Base-by-base conservation (phyloP, 306 rosid genomes). In the Castanea mollissima region DNA sequence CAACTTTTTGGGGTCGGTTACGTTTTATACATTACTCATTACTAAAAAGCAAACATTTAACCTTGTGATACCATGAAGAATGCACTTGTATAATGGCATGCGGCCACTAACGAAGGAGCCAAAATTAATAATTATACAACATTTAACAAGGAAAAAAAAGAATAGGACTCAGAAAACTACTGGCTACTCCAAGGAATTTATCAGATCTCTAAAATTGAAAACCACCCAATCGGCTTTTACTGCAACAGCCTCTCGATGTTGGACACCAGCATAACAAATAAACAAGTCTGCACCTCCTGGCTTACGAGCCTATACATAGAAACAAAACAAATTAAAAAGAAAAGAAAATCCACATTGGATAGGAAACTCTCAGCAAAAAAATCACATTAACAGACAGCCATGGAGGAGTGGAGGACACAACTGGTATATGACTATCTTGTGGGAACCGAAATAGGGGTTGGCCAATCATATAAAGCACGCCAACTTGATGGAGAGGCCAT, bases 221-320 rank as follows among this genome's bases (percentile, higher is more conserved):
- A 93, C 96, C 54, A 93, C 86, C 99, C 99, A 95, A 83, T 93
- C 96, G 51, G 99, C 97, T 79, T 93, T 90, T 21, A 82, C 87
- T 5, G 98, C 98, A 51, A 95, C 98, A 65, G 92, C 87, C 60
- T 88, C 90, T 69, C 99, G 94, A 64, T 84, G 91, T 82, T 91
- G 93, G 79, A 95, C 96, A 71, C 99, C 97, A 4, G 87, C 97
- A 51, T 92, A 95, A 86, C 98, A 95, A 21, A 95, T 75, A 87
- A 91, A 95, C 87, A 90, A 6, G 79, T 95, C 93, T 4, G 99
- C 99, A 69, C 98, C 99, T 59, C 93, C 98, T 1, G 97, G 96
- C 83, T 82, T 81, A 34, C 96, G 91, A 54, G 96, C 98, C 98
- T 95, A 83, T 15, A 74, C n/a, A 57, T 8, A 31, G 44, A 5